Conservation (phyloP, 1,139 yeast genomes). For the Hyphopichia pseudoburtonii region DNA sequence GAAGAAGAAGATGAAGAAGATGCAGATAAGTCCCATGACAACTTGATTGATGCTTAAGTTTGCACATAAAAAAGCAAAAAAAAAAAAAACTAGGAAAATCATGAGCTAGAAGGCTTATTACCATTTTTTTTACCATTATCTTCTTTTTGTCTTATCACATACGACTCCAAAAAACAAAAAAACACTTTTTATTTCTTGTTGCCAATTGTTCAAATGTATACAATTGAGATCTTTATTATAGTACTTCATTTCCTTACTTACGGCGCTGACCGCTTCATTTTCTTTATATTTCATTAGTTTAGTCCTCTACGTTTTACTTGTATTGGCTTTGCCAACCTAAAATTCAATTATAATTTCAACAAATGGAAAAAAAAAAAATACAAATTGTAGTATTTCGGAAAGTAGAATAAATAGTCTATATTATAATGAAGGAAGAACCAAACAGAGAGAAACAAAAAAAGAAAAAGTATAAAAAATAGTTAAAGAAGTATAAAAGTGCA, state of each 20-base stretch:
- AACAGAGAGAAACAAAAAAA: not conserved
- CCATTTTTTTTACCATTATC: not conserved
- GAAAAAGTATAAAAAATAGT: not conserved
- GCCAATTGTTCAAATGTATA: not conserved
- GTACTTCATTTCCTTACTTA: not conserved
- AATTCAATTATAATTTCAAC: too few relatives aligned
- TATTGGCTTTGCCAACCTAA: too few relatives aligned
- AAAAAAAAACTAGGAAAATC: too few relatives aligned
- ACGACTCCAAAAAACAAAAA: too few relatives aligned
- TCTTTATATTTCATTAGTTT: not conserved
- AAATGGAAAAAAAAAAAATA: too few relatives aligned
- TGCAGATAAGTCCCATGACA: slow-evolving; percentile 37
- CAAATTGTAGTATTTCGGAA: not conserved
- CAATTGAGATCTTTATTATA: not conserved
- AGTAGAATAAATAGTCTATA: slow-evolving; percentile 1
- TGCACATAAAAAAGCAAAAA: too few relatives aligned
- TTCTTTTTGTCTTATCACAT: not conserved
- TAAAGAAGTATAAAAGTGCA: not conserved
- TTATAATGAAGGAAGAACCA: not conserved
- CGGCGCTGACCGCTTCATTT: not conserved
- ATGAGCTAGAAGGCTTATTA: too few relatives aligned
- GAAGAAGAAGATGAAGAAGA: slow-evolving; percentile 49
- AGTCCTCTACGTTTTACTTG: too few relatives aligned
- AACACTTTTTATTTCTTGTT: slow-evolving; percentile 1
- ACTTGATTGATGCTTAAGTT: slow-evolving; percentile 53